Base-by-base conservation (phyloP, 2,329 filamentous ascomycete species). In the Escovopsis sp. region DNA sequence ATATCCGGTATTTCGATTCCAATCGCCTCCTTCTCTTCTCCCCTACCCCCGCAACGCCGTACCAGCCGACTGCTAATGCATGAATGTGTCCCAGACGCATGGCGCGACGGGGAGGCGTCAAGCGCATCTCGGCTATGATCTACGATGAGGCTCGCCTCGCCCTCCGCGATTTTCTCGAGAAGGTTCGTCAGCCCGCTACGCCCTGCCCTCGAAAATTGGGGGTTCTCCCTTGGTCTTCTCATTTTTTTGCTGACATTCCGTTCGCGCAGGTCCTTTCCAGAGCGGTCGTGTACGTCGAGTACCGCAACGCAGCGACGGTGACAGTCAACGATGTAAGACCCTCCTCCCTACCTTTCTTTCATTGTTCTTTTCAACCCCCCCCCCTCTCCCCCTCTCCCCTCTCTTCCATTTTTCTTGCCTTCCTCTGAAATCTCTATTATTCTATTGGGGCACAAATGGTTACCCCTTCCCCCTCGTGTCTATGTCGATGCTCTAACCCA, bases 71-170 rank as follows among this genome's bases (percentile, higher is more conserved):
- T 25, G 38, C 42, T 32, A 45, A 31, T 13, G 31, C 33, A 46
- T 15, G 12, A 31, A n/a, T n/a, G n/a, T n/a, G n/a, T 34, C 7
- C 4, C 39, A 76, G 79, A 44, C 76, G 81, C 28, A 56, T 88
- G 0, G 82, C 82, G 1, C 71, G 82, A 5, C 73, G 82, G 6
- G 82, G 81, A 2, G 82, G 82, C 0, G 76, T 88, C 1, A 86
- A 86, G 50, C 64, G 81, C 0, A 84, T 87, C 8, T 77, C 75
- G 0, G 67, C 50, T 0, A 43, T 31, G 0, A 76, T 86, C 3
- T 87, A 87, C 46, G 62, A 74, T 0, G 76, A 81, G 0, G 53
- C 66, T 0, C 62, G 82, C 0, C 14, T 4, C 0, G 70, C 62
- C 0, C 35, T 87, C 2, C 70, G 64, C 16, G 40, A 45, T 0